Conservation (phyloP, 768 basidiomycete species). For the Termitomyces sp. region DNA sequence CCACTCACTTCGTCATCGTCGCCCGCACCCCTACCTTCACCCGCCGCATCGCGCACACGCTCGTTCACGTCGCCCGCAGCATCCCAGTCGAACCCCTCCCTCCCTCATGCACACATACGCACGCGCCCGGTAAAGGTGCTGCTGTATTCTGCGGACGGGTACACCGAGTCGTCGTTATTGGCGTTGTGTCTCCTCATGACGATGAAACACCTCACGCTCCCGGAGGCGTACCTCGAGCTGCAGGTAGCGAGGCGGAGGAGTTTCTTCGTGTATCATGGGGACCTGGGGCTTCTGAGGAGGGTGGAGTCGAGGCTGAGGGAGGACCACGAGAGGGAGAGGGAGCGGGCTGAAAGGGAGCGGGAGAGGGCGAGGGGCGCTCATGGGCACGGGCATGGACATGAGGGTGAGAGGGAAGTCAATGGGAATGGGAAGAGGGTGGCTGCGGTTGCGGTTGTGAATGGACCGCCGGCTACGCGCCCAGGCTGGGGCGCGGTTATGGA, state of each 20-base stretch:
- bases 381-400: conserved; percentile 10
- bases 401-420: conserved; percentile 15
- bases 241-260: conserved; percentile 78
- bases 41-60: conserved; percentile 26
- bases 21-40: conserved; percentile 17
- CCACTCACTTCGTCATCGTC: conserved; percentile 16
- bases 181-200: conserved; percentile 89
- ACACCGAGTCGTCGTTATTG: conserved; percentile 89
- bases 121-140: conserved; percentile 72
- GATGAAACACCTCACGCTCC: conserved; percentile 59
- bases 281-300: conserved; percentile 68
- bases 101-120: conserved; percentile 29
- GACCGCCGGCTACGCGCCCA: background rate
- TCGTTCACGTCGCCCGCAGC: conserved; percentile 32
- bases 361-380: conserved; percentile 10
- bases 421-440: conserved; percentile 28
- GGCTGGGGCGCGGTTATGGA: conserved; percentile 10
- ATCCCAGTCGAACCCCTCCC: conserved; percentile 16
- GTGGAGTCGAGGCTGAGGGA: conserved; percentile 57
- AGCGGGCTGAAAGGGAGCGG: conserved; percentile 21
- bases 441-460: conserved; percentile 4
- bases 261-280: conserved; percentile 90
- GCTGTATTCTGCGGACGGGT: conserved; percentile 83
- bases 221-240: conserved; percentile 90
- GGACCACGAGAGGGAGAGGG: conserved; percentile 38